These are phyloP conservation scores for Mycosarcoma mackinlayi DNA, from an alignment of 1,284 basidiomycete species.

Conservation along the genomic window DNA sequence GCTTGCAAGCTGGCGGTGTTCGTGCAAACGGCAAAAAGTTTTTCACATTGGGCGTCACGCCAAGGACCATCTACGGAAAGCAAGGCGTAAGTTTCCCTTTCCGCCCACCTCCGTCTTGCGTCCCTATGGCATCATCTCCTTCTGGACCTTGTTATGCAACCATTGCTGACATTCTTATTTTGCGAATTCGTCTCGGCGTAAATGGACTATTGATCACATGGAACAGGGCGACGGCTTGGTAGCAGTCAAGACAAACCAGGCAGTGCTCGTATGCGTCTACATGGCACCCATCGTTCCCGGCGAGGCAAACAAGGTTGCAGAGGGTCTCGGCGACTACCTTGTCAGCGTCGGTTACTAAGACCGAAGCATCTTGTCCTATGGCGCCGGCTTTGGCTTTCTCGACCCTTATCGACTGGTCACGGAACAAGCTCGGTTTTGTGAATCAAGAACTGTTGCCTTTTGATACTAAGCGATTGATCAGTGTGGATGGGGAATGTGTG, in stretches of 20 bases:
- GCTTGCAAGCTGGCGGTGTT: slow-evolving; percentile 74
- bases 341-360: slow-evolving; percentile 61
- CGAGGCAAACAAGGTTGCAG: slow-evolving; percentile 80
- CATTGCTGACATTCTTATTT: too few species aligned
- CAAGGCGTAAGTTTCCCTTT: slow-evolving; percentile 75
- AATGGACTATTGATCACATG: too few species aligned
- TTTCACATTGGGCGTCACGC: slow-evolving; percentile 77
- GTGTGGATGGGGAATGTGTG: too few species aligned
- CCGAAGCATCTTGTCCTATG: background rate
- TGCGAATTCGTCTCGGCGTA: too few species aligned
- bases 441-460: too few species aligned
- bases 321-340: slow-evolving; percentile 70
- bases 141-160: too few species aligned
- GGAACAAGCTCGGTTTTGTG: too few species aligned
- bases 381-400: too few species aligned
- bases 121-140: too few species aligned
- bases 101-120: background rate
- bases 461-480: too few species aligned
- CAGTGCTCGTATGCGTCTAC: slow-evolving; percentile 86
- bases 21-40: slow-evolving; percentile 82
- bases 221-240: slow-evolving; percentile 83
- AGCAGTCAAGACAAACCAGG: slow-evolving; percentile 87
- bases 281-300: slow-evolving; percentile 74
- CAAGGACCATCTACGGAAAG: slow-evolving; percentile 81
- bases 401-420: too few species aligned